A percentile compares a stretch with the other conserved stretches of the same genome.
Conservation (phyloP, 345 rosid species). For the Reutealis trisperma region DNA sequence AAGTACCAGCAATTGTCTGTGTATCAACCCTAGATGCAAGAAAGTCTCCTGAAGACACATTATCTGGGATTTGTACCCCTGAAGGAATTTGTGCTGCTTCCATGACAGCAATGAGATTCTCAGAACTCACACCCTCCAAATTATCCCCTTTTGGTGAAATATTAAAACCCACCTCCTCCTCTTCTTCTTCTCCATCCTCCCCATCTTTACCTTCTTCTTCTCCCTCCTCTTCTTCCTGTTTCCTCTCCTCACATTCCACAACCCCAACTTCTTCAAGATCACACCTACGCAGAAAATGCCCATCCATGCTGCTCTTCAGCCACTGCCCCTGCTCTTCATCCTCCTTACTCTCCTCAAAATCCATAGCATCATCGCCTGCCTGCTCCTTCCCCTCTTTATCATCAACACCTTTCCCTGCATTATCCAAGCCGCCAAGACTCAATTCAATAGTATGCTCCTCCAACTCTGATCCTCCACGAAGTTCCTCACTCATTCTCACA, state of each 20-base stretch:
- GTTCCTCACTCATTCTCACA: conserved; percentile 41
- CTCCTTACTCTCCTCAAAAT: conserved; percentile 49
- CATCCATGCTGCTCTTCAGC: conserved; percentile 39
- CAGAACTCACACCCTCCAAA: conserved; percentile 50
- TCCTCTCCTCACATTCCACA: conserved; percentile 22
- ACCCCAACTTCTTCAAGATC: conserved; percentile 20
- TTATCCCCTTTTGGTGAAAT: conserved; percentile 43
- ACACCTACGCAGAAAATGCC: conserved; percentile 51
- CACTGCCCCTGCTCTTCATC: conserved; percentile 39
- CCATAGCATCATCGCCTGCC: conserved; percentile 35
- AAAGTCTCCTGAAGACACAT: conserved; percentile 54
- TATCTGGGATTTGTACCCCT: conserved; percentile 50
- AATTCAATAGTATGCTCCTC: conserved; percentile 66
- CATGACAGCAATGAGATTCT: conserved; percentile 63
- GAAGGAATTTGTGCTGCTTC: conserved; percentile 56
- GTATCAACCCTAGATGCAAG: conserved; percentile 55
- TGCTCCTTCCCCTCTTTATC: conserved; percentile 16
- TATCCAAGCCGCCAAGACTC: conserved; percentile 61
- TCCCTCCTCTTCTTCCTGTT: conserved; percentile 27
- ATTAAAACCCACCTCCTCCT: conserved; percentile 47
- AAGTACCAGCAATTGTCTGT: conserved; percentile 50
- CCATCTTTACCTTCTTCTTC: conserved; percentile 32
- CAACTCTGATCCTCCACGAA: conserved; percentile 35
- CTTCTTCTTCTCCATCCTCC: conserved; percentile 41
- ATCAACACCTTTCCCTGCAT: conserved; percentile 31